These are phyloP conservation scores for Yamadazyma kanchanaburiensis DNA, from an alignment of 1,139 yeast genomes.

Conservation along the genomic window DNA sequence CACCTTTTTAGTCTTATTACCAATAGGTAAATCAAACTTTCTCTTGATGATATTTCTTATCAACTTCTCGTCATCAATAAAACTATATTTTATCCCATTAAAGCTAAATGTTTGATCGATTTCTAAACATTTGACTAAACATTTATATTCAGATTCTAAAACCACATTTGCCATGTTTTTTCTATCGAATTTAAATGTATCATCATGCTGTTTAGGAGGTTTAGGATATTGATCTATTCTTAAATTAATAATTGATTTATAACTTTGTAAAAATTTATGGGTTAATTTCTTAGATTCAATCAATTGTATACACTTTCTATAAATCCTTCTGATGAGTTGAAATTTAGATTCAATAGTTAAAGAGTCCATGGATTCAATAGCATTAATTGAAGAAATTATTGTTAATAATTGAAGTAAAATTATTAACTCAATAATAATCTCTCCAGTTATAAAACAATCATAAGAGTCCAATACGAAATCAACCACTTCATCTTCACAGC, in stretches of 20 bases:
- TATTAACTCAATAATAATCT: constrained; percentile 53
- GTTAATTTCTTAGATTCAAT: constrained; percentile 43
- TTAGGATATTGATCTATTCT: constrained; percentile 43
- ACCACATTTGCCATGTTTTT: constrained; percentile 51
- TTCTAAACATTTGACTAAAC: constrained; percentile 42
- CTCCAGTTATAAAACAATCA: constrained; percentile 58
- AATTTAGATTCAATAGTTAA: constrained; percentile 25
- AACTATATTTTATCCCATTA: constrained; percentile 22
- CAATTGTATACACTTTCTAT: constrained; percentile 45
- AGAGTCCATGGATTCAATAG: constrained; percentile 26
- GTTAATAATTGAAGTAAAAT: constrained; percentile 53
- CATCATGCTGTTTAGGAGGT: constrained; percentile 11
- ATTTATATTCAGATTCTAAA: constrained; percentile 48
- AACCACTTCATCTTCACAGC: constrained; percentile 45
- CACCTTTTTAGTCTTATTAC: constrained; percentile 1
- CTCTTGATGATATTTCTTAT: constrained; percentile 55
- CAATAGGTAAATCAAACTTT: constrained; percentile 27
- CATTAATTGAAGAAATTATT: constrained; percentile 34
- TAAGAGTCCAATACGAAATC: constrained; percentile 51
- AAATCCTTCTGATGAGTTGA: constrained; percentile 40
- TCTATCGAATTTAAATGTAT: constrained; percentile 19
- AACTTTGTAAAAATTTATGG: constrained; percentile 25
- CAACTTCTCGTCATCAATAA: constrained; percentile 57
- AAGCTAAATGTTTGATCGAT: constrained; percentile 26
- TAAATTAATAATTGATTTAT: constrained; percentile 25